phyloP scores from a whole-genome alignment of 2,329 filamentous ascomycete species.

The Claviceps arundinis region DNA sequence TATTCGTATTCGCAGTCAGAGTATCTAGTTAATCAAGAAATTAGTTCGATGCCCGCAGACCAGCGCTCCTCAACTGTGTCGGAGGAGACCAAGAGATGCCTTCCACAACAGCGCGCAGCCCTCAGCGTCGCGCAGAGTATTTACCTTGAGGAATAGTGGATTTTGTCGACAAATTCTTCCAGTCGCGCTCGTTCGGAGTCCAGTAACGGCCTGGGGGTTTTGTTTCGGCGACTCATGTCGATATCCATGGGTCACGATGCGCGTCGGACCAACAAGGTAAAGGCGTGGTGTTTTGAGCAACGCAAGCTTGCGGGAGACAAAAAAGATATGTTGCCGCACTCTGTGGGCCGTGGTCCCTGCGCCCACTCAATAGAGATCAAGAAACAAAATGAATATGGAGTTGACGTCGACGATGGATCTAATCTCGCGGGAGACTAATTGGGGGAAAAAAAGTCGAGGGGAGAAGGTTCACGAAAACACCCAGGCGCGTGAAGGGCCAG shows the following conservation, averaged over 20 bases:
- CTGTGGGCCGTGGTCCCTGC: background rate
- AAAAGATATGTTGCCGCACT: constrained; percentile 1
- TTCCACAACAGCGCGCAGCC: background rate
- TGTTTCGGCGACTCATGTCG: constrained; percentile 76
- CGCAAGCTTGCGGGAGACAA: background rate
- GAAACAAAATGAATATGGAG: background rate
- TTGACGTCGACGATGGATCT: background rate
- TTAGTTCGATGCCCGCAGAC: constrained; percentile 3
- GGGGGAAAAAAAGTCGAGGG: background rate
- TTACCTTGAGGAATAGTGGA: constrained; percentile 89
- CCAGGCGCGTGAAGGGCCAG: constrained; percentile 7
- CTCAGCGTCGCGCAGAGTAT: background rate
- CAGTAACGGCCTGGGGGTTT: constrained; percentile 64
- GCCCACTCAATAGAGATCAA: background rate
- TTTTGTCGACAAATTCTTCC: constrained; percentile 83
- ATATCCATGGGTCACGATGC: constrained; percentile 35
- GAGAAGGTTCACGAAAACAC: constrained; percentile 2
- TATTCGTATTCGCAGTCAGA: constrained; percentile 90
- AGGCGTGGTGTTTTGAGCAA: constrained; percentile 2
- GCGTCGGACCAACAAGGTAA: constrained; percentile 3
- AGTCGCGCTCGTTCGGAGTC: constrained; percentile 72
- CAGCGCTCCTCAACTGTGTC: background rate
- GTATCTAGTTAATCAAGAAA: constrained; percentile 46
- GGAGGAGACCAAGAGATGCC: background rate
- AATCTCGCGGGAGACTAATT: background rate